These are phyloP conservation scores for Fusarium gaditjirri DNA, from an alignment of 2,329 filamentous ascomycete species.

Conservation along the genomic window DNA sequence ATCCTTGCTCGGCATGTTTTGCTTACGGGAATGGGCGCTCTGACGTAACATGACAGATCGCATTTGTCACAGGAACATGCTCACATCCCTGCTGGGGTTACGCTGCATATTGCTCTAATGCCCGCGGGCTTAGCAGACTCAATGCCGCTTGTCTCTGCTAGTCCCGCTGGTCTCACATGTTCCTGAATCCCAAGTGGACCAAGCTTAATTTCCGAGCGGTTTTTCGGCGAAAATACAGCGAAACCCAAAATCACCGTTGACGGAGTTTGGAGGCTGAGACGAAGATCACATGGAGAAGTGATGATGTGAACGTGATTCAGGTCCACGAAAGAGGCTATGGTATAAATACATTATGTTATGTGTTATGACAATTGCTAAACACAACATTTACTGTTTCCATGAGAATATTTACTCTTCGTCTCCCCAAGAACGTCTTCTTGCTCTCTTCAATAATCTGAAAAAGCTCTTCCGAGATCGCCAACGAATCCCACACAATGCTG, in stretches of 20 bases:
- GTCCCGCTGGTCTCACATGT: neutral
- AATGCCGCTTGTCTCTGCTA: neutral
- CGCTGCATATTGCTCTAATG: neutral
- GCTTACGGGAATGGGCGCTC: neutral
- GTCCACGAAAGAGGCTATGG: neutral
- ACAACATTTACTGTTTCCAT: no score
- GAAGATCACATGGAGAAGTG: neutral
- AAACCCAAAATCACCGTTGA: neutral
- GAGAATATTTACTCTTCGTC: neutral
- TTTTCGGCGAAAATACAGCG: neutral
- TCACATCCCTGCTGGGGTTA: neutral
- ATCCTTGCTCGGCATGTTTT: neutral
- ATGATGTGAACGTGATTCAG: neutral
- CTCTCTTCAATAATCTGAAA: neutral
- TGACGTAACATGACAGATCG: neutral
- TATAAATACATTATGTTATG: neutral
- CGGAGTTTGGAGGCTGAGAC: neutral
- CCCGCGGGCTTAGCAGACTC: neutral
- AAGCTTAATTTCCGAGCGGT: neutral
- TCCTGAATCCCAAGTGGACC: neutral
- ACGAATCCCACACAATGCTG: neutral
- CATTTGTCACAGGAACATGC: neutral
- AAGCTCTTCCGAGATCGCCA: neutral
- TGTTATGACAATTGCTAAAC: neutral
- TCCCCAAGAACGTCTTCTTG: neutral